A percentile compares a stretch with the other conserved stretches of the same genome.
phyloP scores from a whole-genome alignment of 352 stramenopile species.

The Phytophthora pisi region DNA sequence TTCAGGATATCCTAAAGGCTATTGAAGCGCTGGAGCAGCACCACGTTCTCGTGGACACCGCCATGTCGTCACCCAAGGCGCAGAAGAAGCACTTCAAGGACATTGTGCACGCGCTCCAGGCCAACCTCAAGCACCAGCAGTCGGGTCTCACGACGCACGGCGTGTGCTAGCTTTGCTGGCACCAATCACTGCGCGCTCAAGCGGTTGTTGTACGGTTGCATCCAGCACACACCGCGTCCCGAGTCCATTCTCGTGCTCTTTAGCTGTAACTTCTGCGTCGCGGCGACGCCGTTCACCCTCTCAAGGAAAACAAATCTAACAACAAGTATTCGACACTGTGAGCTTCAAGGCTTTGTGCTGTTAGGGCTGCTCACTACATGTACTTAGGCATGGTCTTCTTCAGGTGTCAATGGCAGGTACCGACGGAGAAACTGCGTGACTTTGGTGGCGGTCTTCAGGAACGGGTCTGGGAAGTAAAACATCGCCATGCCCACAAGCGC shows the following conservation, averaged over 20 bases:
- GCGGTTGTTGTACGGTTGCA: not conserved
- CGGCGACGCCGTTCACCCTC: constrained; percentile 9
- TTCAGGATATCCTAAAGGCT: constrained; percentile 86
- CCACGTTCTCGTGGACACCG: constrained; percentile 72
- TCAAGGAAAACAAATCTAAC: constrained; percentile 20
- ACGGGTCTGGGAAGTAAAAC: constrained; percentile 72
- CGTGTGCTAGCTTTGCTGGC: constrained; percentile 59
- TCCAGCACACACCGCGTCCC: not conserved
- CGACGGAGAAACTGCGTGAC: constrained; percentile 75
- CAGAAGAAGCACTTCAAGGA: constrained; percentile 73
- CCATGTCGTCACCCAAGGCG: constrained; percentile 81
- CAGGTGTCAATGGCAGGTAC: constrained; percentile 66
- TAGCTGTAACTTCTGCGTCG: constrained; percentile 29
- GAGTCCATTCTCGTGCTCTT: constrained; percentile 5
- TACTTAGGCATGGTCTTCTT: constrained; percentile 52
- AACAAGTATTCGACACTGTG: constrained; percentile 25
- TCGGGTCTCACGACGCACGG: constrained; percentile 80
- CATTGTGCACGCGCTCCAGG: constrained; percentile 67
- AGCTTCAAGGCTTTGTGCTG: not conserved
- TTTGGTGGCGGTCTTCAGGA: constrained; percentile 56
- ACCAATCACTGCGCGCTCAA: not conserved
- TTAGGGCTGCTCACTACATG: not conserved
- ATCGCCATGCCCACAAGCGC: constrained; percentile 59
- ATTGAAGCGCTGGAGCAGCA: constrained; percentile 85
- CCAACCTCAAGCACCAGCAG: constrained; percentile 77